Evolutionary conservation across 2,329 filamentous ascomycete genomes (phyloP).

Genomic region (Fusarium sambucinum): DNA sequence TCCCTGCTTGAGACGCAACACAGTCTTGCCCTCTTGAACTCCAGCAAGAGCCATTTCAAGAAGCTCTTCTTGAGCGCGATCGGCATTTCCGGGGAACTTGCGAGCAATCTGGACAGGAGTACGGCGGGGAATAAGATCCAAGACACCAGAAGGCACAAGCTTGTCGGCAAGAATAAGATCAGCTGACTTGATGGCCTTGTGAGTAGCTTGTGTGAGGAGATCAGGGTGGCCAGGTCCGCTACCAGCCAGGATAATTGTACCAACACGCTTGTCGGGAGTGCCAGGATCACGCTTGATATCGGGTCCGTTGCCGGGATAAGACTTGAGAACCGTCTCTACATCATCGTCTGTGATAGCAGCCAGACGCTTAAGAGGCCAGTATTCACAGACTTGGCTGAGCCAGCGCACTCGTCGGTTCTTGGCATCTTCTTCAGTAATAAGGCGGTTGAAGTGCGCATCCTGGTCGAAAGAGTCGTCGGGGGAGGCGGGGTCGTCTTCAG

Average conservation of each 20-base stretch:
- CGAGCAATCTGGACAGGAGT: constrained; percentile 92
- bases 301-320: constrained; percentile 65
- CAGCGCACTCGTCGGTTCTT: constrained; percentile 89
- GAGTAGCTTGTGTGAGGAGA: constrained; percentile 84
- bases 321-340: constrained; percentile 78
- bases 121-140: constrained; percentile 90
- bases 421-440: constrained; percentile 79
- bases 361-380: constrained; percentile 90
- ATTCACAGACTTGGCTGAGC: constrained; percentile 97
- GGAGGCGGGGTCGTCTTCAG: constrained; percentile 66
- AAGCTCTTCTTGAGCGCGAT: constrained; percentile 91
- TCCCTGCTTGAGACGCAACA: constrained; percentile 93
- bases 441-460: constrained; percentile 82
- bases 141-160: constrained; percentile 83
- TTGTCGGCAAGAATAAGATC: constrained; percentile 89
- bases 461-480: constrained; percentile 77
- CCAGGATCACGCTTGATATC: constrained; percentile 41
- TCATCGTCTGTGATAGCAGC: constrained; percentile 84
- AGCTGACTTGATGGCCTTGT: constrained; percentile 79
- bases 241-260: constrained; percentile 87
- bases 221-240: constrained; percentile 94
- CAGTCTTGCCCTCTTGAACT: constrained; percentile 74
- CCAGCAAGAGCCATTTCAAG: constrained; percentile 81
- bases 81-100: constrained; percentile 98
- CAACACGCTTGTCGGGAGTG: constrained; percentile 56